These are phyloP conservation scores for Platanthera guangdongensis DNA, from an alignment of 106 monocot species.

Conservation along the genomic window DNA sequence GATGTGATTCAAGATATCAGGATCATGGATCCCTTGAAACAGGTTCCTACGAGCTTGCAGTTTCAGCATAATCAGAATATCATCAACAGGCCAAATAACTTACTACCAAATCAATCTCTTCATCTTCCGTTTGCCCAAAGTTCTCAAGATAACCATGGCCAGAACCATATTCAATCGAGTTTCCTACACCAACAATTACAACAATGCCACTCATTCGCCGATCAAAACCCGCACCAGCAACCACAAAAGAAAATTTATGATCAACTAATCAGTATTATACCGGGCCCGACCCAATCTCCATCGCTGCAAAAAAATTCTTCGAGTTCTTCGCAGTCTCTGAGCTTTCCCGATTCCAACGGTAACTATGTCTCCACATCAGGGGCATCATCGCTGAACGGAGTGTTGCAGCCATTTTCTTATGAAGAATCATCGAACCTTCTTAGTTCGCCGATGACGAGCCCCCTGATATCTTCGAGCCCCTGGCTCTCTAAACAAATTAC, in stretches of 20 bases:
- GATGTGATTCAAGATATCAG: slow-evolving; percentile 60
- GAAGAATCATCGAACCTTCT: slow-evolving; percentile 55
- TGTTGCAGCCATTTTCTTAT: slow-evolving; percentile 49
- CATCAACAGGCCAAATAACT: slow-evolving; percentile 9
- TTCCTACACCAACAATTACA: slow-evolving; percentile 21
- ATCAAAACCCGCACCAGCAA: slow-evolving; percentile 11
- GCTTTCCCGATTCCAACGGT: slow-evolving; percentile 35
- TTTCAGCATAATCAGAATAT: slow-evolving; percentile 49
- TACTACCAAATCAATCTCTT: slow-evolving; percentile 31
- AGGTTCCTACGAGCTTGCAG: slow-evolving; percentile 26
- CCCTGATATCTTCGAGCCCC: slow-evolving; percentile 20
- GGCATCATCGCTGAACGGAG: slow-evolving; percentile 39
- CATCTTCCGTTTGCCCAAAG: slow-evolving; percentile 24
- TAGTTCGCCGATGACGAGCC: slow-evolving; percentile 31
- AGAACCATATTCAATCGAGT: slow-evolving; percentile 16
- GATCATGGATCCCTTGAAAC: slow-evolving; percentile 41
- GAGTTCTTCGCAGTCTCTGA: slow-evolving; percentile 40
- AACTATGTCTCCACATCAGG: slow-evolving; percentile 26
- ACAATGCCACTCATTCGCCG: slow-evolving; percentile 11
- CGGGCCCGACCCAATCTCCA: slow-evolving; percentile 12
- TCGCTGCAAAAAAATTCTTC: slow-evolving; percentile 13
- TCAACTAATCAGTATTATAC: slow-evolving; percentile 27
- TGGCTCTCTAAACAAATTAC: slow-evolving; percentile 64
- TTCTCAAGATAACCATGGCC: slow-evolving; percentile 30
- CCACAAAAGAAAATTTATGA: slow-evolving; percentile 18